Base-by-base conservation (phyloP, 2,329 filamentous ascomycete genomes). In the Huntiella savannae region DNA sequence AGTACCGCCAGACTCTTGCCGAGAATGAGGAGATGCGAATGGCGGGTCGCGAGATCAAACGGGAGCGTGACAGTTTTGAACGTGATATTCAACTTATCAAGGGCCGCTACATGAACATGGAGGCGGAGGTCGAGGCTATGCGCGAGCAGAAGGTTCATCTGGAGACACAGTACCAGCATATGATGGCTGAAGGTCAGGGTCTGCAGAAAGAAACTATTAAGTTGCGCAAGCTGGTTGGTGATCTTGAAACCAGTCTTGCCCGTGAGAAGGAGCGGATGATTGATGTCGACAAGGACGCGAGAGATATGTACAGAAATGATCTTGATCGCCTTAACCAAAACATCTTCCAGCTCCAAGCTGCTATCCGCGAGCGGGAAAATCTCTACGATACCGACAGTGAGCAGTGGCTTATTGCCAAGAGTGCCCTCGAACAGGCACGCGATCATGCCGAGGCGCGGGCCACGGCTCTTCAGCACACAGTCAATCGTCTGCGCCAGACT, bases 341-440 rank as follows among this genome's bases (percentile, higher is more conserved):
- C 59, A 75, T 78, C 16, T 75, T 71, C 45, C 66, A 69, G 45
- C 63, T 82, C 4, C 74, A 78, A 49, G 70, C 75, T 15, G 72
- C 79, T 52, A 67, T 82, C 32, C 71, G 75, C 52, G 75, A 82
- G 53, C 81, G 77, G 52, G 76, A 83, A 54, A 78, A 77, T 41
- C 66, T 79, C 34, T 78, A 79, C 60, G 76, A 78, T 49, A 73
- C 79, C 48, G 77, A 83, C 54, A 74, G 71, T 57, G 79, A 84
- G 52, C 75, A 77, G 54, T 85, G 80, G 79, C 76, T 81, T 45
- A 72, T 70, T 5, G 73, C 79, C 55, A 77, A 69, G 54, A 71
- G 74, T 33, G 71, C 69, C 36, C 62, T 86, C 1, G 72, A 82
- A 54, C 67, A 75, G 1, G 76, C 83, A 54, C 74, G 73, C 46